phyloP scores from a whole-genome alignment of 2,329 filamentous ascomycete genomes.

The Stachybotrys echinatus region DNA sequence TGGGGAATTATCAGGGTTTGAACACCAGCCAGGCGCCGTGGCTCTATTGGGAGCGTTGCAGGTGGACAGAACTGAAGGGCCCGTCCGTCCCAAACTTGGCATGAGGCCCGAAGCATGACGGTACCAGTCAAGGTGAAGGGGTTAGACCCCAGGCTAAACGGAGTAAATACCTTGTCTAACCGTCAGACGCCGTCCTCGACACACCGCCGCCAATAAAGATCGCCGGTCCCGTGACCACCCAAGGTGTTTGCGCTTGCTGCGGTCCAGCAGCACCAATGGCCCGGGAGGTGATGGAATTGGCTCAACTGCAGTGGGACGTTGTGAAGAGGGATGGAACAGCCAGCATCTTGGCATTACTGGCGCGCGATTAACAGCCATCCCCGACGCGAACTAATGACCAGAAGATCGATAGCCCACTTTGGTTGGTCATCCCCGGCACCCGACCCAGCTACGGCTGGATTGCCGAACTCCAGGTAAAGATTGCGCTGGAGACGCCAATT shows the following conservation, averaged over 20 bases:
- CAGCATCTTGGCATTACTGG: neutral
- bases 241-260: neutral
- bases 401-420: neutral
- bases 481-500: no score
- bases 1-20: neutral
- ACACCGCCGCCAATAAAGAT: neutral
- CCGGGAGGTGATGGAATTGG: neutral
- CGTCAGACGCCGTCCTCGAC: no score
- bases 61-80: neutral
- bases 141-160: neutral
- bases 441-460: neutral
- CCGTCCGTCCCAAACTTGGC: neutral
- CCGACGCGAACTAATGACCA: neutral
- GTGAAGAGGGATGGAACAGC: neutral
- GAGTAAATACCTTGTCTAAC: neutral
- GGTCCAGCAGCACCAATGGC: neutral
- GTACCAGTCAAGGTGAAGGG: neutral
- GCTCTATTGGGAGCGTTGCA: neutral
- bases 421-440: neutral
- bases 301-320: neutral
- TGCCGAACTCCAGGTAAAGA: no score
- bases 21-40: neutral
- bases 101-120: neutral
- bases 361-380: neutral
- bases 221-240: neutral